Evolutionary conservation across 148 eudicot species (phyloP).

Genomic region (Beta vulgaris): DNA sequence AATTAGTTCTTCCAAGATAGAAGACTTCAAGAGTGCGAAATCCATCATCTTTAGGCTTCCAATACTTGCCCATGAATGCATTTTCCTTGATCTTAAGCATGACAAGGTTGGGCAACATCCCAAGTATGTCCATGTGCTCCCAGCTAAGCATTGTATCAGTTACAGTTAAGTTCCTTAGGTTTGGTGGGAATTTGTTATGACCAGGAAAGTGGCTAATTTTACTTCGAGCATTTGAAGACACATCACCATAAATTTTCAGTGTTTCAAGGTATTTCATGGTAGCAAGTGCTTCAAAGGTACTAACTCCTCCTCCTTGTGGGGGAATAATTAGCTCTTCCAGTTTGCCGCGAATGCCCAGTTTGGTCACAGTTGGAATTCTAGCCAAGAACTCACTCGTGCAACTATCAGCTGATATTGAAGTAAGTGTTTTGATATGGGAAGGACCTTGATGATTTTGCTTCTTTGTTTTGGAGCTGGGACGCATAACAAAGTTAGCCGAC

Average conservation of each 20-base stretch:
- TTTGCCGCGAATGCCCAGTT: slow-evolving; percentile 19
- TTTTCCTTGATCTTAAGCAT: slow-evolving; percentile 16
- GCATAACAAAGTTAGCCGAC: slow-evolving; percentile 6
- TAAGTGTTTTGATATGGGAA: slow-evolving; percentile 17
- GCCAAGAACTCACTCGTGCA: slow-evolving; percentile 24
- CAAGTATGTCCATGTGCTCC: slow-evolving; percentile 22
- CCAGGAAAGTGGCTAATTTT: background rate
- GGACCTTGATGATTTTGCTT: slow-evolving; percentile 9
- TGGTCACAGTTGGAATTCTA: slow-evolving; percentile 4
- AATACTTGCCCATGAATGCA: slow-evolving; percentile 18
- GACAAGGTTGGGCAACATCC: slow-evolving; percentile 16
- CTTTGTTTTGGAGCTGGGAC: too few species aligned
- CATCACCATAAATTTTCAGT: slow-evolving; percentile 11
- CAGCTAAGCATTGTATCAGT: slow-evolving; percentile 6
- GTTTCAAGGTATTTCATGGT: slow-evolving; percentile 2
- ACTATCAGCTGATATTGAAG: slow-evolving; percentile 20
- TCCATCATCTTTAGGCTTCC: slow-evolving; percentile 18
- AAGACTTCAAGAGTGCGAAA: slow-evolving; percentile 14
- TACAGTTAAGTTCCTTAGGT: slow-evolving; percentile 9
- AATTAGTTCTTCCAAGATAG: slow-evolving; percentile 19
- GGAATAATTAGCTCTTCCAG: background rate
- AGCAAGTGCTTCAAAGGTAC: background rate
- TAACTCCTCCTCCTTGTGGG: background rate
- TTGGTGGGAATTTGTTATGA: slow-evolving; percentile 2
- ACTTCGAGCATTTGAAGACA: background rate